Evolutionary conservation across 176 grass and related monocot species (phyloP).

Genomic region (Oryza punctata): DNA sequence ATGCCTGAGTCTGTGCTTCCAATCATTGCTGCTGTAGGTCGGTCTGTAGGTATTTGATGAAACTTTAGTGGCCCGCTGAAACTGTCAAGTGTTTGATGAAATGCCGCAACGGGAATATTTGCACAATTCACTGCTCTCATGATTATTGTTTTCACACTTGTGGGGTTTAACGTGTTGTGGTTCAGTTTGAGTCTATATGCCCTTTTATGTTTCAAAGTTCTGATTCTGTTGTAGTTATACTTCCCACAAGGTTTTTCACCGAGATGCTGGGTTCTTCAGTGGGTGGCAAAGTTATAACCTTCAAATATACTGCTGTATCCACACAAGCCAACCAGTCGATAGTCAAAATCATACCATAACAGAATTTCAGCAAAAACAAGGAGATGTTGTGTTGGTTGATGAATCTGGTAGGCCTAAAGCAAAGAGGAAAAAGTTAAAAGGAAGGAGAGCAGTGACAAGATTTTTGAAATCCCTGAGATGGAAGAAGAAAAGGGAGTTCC

Average conservation of each 20-base stretch:
- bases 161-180: neutral
- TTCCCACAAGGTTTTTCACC: constrained; percentile 55
- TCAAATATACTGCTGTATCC: constrained; percentile 48
- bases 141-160: neutral
- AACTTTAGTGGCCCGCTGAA: neutral
- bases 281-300: constrained; percentile 11
- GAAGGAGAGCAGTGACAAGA: constrained; percentile 78
- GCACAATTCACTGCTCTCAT: neutral
- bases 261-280: constrained; percentile 18
- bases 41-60: neutral
- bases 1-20: neutral
- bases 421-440: constrained; percentile 91
- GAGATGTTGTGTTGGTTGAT: constrained; percentile 24
- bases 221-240: constrained; percentile 54
- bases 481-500: constrained; percentile 92
- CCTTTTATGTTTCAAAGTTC: constrained; percentile 8
- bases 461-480: constrained; percentile 93
- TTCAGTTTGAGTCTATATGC: neutral
- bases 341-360: constrained; percentile 32
- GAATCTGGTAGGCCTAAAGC: constrained; percentile 49
- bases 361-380: constrained; percentile 40
- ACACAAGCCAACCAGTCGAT: constrained; percentile 45
- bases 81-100: constrained; percentile 30
- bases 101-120: neutral
- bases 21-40: neutral